Evolutionary conservation across 768 basidiomycete genomes (phyloP).

Genomic region (Rhizopogon vesiculosus): DNA sequence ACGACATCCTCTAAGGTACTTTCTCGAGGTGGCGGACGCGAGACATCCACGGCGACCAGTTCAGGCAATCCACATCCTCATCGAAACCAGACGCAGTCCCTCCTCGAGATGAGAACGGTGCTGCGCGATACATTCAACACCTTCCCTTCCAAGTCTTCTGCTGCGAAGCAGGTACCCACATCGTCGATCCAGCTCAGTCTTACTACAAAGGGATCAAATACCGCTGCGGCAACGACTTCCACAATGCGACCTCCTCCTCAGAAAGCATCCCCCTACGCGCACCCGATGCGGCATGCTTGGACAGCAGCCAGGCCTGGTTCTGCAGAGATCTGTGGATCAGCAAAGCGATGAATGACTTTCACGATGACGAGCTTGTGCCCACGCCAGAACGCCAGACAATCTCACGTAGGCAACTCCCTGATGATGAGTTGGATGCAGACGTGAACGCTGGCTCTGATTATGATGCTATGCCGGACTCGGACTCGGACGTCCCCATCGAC

Average conservation of each 20-base stretch:
- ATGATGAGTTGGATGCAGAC: conserved; percentile 49
- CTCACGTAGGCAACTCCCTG: conserved; percentile 27
- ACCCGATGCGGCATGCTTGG: conserved; percentile 85
- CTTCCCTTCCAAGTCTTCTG: conserved; percentile 99
- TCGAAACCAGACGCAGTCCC: conserved; percentile 89
- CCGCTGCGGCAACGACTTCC: conserved; percentile 75
- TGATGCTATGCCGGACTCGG: conserved; percentile 74
- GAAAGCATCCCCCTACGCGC: conserved; percentile 49
- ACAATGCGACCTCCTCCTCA: conserved; percentile 70
- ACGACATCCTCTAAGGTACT: background rate
- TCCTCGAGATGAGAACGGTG: conserved; percentile 80
- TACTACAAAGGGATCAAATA: conserved; percentile 91
- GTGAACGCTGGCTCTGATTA: conserved; percentile 86
- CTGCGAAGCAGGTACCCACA: conserved; percentile 96
- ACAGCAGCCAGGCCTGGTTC: conserved; percentile 97
- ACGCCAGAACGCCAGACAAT: conserved; percentile 21
- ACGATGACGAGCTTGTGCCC: conserved; percentile 37
- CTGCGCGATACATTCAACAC: conserved; percentile 82
- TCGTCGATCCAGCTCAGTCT: conserved; percentile 92
- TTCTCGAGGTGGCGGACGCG: conserved; percentile 85
- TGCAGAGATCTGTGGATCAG: conserved; percentile 96
- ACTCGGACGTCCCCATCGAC: conserved; percentile 36
- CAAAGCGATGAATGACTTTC: conserved; percentile 73
- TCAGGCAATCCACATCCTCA: conserved; percentile 93
- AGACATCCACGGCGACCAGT: conserved; percentile 97